These are phyloP conservation scores for Neospermospora avenae DNA, from an alignment of 2,329 filamentous ascomycete genomes.

Conservation along the genomic window DNA sequence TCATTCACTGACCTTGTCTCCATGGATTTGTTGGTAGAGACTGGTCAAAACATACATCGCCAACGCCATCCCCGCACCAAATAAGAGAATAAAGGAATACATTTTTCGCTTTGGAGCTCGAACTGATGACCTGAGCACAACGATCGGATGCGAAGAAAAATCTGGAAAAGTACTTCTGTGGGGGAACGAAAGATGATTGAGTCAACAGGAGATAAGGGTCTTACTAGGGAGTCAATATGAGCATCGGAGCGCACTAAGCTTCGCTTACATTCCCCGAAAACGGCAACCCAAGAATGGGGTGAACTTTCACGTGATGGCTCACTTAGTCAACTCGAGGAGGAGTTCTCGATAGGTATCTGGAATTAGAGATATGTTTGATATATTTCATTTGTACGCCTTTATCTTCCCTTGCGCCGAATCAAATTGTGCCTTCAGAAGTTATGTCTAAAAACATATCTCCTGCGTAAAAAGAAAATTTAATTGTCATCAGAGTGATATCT, in stretches of 20 bases:
- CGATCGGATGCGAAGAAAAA: not conserved
- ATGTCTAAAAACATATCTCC: not conserved
- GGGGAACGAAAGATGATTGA: not conserved
- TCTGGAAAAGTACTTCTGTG: not conserved
- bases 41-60: not conserved
- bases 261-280: slow-evolving; percentile 3
- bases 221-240: no score
- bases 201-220: not conserved
- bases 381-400: not conserved
- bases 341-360: not conserved
- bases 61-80: not conserved
- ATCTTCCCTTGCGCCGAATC: not conserved
- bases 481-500: not conserved
- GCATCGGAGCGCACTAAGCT: no score
- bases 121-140: not conserved
- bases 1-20: not conserved
- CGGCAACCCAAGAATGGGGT: slow-evolving; percentile 7
- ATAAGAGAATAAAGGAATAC: not conserved
- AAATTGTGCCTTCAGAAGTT: no score
- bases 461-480: not conserved
- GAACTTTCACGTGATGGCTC: not conserved
- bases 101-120: not conserved
- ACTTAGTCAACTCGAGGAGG: not conserved
- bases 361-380: not conserved
- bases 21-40: not conserved